A percentile compares a stretch with the other conserved stretches of the same genome.
Conservation (phyloP, 1,284 basidiomycete genomes). For the Malassezia brasiliensis region DNA sequence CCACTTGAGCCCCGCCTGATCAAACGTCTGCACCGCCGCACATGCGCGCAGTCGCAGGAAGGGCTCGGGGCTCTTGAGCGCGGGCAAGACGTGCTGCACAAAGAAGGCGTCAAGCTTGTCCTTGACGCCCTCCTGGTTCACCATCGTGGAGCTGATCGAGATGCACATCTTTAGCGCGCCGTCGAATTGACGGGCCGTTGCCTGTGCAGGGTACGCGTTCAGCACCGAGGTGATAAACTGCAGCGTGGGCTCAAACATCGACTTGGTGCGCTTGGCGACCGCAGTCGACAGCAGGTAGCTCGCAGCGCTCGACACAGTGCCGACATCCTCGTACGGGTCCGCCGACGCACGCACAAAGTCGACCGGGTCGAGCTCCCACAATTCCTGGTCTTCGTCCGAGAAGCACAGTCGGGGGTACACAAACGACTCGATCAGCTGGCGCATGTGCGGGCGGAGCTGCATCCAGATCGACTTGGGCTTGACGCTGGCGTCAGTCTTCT, state of each 20-base stretch:
- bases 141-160: slow-evolving; percentile 35
- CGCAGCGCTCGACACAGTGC: slow-evolving; percentile 28
- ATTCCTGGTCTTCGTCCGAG: slow-evolving; percentile 37
- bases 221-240: slow-evolving; percentile 41
- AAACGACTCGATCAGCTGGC: slow-evolving; percentile 33
- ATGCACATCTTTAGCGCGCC: slow-evolving; percentile 40
- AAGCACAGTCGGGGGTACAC: slow-evolving; percentile 44
- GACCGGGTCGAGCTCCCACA: slow-evolving; percentile 43
- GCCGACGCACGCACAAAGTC: slow-evolving; percentile 40
- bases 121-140: slow-evolving; percentile 32
- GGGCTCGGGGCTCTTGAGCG: slow-evolving; percentile 32
- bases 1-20: slow-evolving; percentile 40
- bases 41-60: slow-evolving; percentile 42
- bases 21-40: slow-evolving; percentile 37
- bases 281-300: slow-evolving; percentile 23
- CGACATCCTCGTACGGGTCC: slow-evolving; percentile 41
- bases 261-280: slow-evolving; percentile 40
- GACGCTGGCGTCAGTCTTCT: slow-evolving; percentile 14
- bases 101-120: slow-evolving; percentile 39
- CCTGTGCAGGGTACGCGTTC: slow-evolving; percentile 31
- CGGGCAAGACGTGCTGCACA: slow-evolving; percentile 39
- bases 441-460: slow-evolving; percentile 40
- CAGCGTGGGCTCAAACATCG: slow-evolving; percentile 36
- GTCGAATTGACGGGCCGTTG: slow-evolving; percentile 37
- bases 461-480: slow-evolving; percentile 45